Evolutionary conservation across 208 protist species (phyloP), one percentile per base, ranked within the genome.

Genomic region (Herpetomonas muscarum): DNA sequence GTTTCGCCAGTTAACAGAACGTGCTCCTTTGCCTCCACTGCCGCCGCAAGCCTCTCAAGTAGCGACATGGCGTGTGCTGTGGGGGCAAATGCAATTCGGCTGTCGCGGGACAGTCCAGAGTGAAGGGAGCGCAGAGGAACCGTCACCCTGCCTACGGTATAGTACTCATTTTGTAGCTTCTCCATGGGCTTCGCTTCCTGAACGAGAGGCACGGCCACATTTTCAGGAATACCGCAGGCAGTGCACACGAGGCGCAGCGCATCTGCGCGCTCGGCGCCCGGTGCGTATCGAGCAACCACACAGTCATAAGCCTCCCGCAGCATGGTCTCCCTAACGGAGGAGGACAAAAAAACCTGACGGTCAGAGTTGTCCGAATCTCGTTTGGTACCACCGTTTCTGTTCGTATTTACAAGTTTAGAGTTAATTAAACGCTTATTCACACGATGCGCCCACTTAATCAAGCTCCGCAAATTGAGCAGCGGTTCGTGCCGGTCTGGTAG

Each of bases 1-100:
- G 99, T 99, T 67, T 99, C 98, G 54, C 98, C 98, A 30, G 98
- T 96, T 5, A 99, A 81, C 30, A 99, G 79, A 12, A 99, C 87
- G 24, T 98, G 90, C 80, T 99, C 98, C 30, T 75, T 58, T 13
- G 82, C 67, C 25, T 88, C 53, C 24, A 99, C 90, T 1, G 55
- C 94, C 0, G 72, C 86, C 2, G 90, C 84, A 5, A 99, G 70
- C 10, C 88, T 65, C 66, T 99, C 98, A 39, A 99, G 73, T 0
- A 99, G 69, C 32, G 71, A 74, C 64, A 99, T 85, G 2, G 96
- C 80, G 26, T 93, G 77, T 31, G 85, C 79, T 5, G 98, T 99
- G 9, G 90, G 79, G 3, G 97, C 97, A 82, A 99, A 99, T 5
- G 80, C 81, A 41, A 90, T 67, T 48, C 81, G 71, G 59, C 74